These are phyloP conservation scores for Saccharomycopsis hybrid DNA, from an alignment of 1,139 yeast genomes.

Conservation along the genomic window DNA sequence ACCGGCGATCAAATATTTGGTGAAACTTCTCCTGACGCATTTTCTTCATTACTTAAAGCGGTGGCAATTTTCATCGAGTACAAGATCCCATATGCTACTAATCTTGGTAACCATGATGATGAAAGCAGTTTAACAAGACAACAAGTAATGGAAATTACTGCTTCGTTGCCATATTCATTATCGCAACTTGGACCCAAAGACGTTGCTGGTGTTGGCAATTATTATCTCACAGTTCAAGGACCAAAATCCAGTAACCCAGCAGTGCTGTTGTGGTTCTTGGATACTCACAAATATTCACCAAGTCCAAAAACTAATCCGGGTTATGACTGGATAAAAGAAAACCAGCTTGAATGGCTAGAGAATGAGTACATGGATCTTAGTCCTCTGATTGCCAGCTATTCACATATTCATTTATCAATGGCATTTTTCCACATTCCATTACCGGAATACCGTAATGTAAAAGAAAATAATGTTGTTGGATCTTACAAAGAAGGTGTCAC, in stretches of 20 bases:
- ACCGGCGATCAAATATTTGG: constrained; percentile 87
- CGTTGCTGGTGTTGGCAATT: constrained; percentile 78
- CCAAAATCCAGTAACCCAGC: constrained; percentile 39
- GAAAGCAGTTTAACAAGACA: constrained; percentile 64
- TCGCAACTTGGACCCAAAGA: constrained; percentile 57
- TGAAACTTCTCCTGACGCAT: constrained; percentile 64
- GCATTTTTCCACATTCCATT: constrained; percentile 93
- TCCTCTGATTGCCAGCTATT: constrained; percentile 31
- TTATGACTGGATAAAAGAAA: constrained; percentile 78
- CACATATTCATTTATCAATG: constrained; percentile 57
- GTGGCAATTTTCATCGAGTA: constrained; percentile 62
- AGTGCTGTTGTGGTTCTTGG: constrained; percentile 65
- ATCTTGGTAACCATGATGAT: constrained; percentile 66
- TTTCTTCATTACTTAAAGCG: constrained; percentile 70
- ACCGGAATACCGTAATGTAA: constrained; percentile 62
- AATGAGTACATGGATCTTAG: constrained; percentile 33
- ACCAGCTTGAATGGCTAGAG: constrained; percentile 59
- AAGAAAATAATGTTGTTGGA: constrained; percentile 46
- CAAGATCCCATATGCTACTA: constrained; percentile 72
- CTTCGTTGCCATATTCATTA: constrained; percentile 59
- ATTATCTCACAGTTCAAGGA: constrained; percentile 46
- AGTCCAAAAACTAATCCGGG: constrained; percentile 64
- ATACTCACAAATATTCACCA: constrained; percentile 68
- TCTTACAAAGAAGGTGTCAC: constrained; percentile 63
- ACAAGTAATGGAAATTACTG: constrained; percentile 51